Evolutionary conservation across 1,284 basidiomycete genomes (phyloP).

Genomic region (Apiotrichum akiyoshidainum): DNA sequence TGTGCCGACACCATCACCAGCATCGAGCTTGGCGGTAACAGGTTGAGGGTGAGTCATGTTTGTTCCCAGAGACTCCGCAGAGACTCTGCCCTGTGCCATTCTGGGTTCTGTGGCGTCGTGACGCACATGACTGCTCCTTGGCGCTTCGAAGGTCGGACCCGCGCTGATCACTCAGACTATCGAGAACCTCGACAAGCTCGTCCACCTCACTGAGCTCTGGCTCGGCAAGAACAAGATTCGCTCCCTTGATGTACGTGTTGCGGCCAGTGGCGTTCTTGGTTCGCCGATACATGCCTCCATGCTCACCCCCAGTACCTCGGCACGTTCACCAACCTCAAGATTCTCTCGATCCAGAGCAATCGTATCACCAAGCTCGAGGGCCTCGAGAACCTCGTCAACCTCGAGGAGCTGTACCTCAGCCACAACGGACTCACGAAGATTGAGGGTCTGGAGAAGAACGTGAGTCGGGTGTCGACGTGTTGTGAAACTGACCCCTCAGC

Average conservation of each 20-base stretch:
- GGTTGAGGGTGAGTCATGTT: conserved; percentile 64
- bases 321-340: conserved; percentile 66
- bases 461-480: no score
- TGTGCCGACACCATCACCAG: conserved; percentile 65
- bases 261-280: neutral
- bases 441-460: conserved; percentile 83
- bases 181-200: conserved; percentile 77
- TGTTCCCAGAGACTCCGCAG: no score
- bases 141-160: no score
- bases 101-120: no score
- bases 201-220: conserved; percentile 88
- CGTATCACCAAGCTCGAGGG: conserved; percentile 84
- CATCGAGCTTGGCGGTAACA: conserved; percentile 90
- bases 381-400: conserved; percentile 64
- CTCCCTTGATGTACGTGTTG: conserved; percentile 65
- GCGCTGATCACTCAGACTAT: conserved; percentile 61
- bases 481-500: conserved; percentile 54
- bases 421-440: conserved; percentile 85
- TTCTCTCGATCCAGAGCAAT: conserved; percentile 88
- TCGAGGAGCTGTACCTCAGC: conserved; percentile 90
- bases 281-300: neutral
- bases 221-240: conserved; percentile 96
- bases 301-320: conserved; percentile 60
- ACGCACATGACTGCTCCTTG: no score
- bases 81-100: no score